Percentiles rank a stretch among this genome's conserved stretches.
Evolutionary conservation across 2,329 filamentous ascomycete genomes (phyloP).

Genomic region (Fulvia fulva): DNA sequence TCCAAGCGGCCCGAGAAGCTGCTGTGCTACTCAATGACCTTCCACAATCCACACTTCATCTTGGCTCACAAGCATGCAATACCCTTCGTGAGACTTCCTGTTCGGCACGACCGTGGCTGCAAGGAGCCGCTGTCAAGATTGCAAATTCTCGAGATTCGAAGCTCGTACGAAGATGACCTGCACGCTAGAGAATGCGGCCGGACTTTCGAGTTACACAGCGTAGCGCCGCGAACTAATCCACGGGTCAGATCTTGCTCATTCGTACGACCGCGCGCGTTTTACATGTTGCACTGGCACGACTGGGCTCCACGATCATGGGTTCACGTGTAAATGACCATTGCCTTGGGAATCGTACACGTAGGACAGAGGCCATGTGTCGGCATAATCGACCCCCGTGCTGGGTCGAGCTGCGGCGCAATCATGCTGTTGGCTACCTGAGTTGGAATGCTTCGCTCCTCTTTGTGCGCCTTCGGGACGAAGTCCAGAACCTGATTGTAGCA

Average conservation of each 20-base stretch:
- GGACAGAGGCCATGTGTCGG: conserved; percentile 1
- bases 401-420: background rate
- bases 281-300: background rate
- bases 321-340: conserved; percentile 3
- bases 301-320: background rate
- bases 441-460: background rate
- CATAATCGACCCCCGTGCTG: background rate
- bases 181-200: conserved; percentile 8
- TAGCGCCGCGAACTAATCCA: background rate
- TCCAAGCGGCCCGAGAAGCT: background rate
- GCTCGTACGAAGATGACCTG: background rate
- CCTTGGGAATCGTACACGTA: background rate
- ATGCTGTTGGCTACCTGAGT: background rate
- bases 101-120: conserved; percentile 2
- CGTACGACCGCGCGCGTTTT: background rate
- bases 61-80: background rate
- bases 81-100: background rate
- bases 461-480: background rate
- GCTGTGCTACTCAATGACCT: background rate
- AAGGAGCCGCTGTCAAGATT: conserved; percentile 11
- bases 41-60: background rate
- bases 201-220: background rate
- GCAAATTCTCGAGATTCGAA: background rate
- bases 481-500: background rate
- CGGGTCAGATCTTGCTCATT: background rate